A percentile compares a stretch with the other conserved stretches of the same genome.
Conservation (phyloP, 768 basidiomycete genomes). For the Rossbeevera mucosa region DNA sequence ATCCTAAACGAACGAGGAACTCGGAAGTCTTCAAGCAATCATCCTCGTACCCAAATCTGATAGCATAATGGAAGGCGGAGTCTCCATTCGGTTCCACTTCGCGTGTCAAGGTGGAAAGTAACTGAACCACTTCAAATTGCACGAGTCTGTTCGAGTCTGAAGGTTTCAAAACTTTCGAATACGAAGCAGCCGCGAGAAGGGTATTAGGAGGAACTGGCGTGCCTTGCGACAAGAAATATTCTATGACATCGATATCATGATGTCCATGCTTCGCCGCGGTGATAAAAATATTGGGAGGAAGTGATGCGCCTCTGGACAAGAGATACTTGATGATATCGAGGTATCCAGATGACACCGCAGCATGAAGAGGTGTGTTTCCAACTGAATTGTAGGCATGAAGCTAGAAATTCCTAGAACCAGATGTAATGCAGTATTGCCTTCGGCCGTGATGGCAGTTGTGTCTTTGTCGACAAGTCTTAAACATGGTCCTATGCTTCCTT, state of each 20-base stretch:
- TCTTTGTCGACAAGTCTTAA: background rate
- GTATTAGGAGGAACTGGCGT: background rate
- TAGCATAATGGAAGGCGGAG: background rate
- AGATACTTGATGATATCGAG: background rate
- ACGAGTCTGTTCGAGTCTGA: too few species aligned
- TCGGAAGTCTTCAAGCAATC: background rate
- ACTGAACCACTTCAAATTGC: background rate
- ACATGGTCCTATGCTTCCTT: too few species aligned
- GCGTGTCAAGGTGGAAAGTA: background rate
- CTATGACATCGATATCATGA: background rate
- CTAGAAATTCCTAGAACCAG: background rate
- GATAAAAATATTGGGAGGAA: background rate
- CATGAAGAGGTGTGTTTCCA: background rate
- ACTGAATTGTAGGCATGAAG: background rate
- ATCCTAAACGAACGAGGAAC: background rate
- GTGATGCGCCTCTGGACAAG: background rate
- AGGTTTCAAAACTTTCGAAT: background rate
- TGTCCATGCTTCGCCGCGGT: background rate
- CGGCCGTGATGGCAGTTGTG: background rate
- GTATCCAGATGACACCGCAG: background rate
- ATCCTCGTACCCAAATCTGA: background rate
- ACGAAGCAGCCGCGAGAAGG: background rate
- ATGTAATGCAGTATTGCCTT: background rate
- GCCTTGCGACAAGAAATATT: background rate
- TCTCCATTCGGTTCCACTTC: background rate